phyloP scores from a whole-genome alignment of 148 eudicot genomes.

The Nepenthes mirabilis region DNA sequence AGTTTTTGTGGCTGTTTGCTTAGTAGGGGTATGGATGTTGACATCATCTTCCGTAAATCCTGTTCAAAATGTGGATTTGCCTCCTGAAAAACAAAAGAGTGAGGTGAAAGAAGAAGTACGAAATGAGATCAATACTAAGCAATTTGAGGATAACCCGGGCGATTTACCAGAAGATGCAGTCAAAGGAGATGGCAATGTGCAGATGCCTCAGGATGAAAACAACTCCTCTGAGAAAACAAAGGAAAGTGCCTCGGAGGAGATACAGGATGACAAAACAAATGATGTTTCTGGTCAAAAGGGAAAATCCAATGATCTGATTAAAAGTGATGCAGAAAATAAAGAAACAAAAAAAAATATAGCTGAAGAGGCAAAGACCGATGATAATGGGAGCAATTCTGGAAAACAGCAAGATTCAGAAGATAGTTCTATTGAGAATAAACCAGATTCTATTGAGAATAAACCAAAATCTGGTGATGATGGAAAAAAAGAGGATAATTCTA shows the following conservation, averaged over 20 bases:
- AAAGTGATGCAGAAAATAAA: constrained; percentile 22
- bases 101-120: constrained; percentile 26
- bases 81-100: constrained; percentile 31
- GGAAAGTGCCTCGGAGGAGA: constrained; percentile 21
- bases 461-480: constrained; percentile 21
- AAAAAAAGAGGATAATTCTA: constrained; percentile 27
- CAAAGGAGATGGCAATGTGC: constrained; percentile 38
- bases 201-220: constrained; percentile 21
- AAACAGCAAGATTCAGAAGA: constrained; percentile 27
- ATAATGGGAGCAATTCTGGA: constrained; percentile 22
- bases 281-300: constrained; percentile 6
- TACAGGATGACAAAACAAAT: constrained; percentile 15
- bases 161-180: constrained; percentile 72
- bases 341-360: constrained; percentile 8
- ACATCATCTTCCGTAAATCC: constrained; percentile 51
- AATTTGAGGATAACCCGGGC: constrained; percentile 69
- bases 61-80: constrained; percentile 33
- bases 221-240: constrained; percentile 7
- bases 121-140: constrained; percentile 22
- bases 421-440: constrained; percentile 21
- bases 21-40: constrained; percentile 85
- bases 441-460: constrained; percentile 22
- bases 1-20: constrained; percentile 57
- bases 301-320: constrained; percentile 15
- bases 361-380: constrained; percentile 22